Evolutionary conservation across 495 filamentous ascomycete genomes (phyloP).

Genomic region (Hyaloscypha bicolor): DNA sequence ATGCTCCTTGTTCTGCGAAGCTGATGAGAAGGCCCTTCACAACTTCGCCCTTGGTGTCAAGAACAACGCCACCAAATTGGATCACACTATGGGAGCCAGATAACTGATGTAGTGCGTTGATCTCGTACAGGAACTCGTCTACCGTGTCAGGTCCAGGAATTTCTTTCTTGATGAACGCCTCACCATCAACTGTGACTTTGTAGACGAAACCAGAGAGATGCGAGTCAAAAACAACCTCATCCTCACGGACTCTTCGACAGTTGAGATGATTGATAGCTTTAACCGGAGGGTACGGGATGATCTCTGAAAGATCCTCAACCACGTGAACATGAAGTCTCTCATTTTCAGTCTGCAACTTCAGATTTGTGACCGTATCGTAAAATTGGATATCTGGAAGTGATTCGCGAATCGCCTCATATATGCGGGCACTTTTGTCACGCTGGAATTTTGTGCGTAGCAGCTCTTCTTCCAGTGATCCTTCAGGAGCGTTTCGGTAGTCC

Average conservation of each 20-base stretch:
- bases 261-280: conserved; percentile 74
- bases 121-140: conserved; percentile 97
- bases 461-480: conserved; percentile 84
- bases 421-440: conserved; percentile 89
- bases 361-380: conserved; percentile 92
- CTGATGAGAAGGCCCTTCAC: conserved; percentile 92
- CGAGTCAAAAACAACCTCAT: conserved; percentile 78
- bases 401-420: conserved; percentile 95
- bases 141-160: conserved; percentile 95
- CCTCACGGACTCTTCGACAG: conserved; percentile 69
- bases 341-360: conserved; percentile 90
- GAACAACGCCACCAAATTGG: conserved; percentile 83
- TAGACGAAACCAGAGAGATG: conserved; percentile 98
- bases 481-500: conserved; percentile 82
- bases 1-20: conserved; percentile 82
- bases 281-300: conserved; percentile 81
- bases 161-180: conserved; percentile 91
- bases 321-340: conserved; percentile 94
- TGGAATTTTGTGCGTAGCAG: conserved; percentile 78
- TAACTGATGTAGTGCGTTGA: conserved; percentile 89
- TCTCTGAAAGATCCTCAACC: conserved; percentile 96
- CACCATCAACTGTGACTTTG: conserved; percentile 73
- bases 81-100: conserved; percentile 76
- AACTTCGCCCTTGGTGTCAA: conserved; percentile 71
- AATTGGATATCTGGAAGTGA: conserved; percentile 91